Conservation (phyloP, 495 filamentous ascomycete genomes). For the Tuber aestivum region DNA sequence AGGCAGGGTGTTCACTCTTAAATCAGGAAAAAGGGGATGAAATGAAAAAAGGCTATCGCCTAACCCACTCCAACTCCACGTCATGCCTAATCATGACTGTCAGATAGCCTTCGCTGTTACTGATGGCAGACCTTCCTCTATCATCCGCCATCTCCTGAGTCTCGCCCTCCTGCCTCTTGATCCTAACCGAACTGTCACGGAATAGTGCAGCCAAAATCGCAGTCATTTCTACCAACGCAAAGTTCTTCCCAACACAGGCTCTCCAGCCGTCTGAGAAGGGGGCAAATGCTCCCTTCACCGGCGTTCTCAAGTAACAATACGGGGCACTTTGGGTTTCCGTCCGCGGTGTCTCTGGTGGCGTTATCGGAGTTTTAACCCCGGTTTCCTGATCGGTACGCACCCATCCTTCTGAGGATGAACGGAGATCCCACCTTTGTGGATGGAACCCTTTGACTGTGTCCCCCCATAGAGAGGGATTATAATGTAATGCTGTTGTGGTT, state of each 20-base stretch:
- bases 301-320: slow-evolving; percentile 41
- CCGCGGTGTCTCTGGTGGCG: slow-evolving; percentile 2
- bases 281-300: slow-evolving; percentile 35
- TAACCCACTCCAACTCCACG: slow-evolving; percentile 36
- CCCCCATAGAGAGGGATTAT: slow-evolving; percentile 49
- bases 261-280: slow-evolving; percentile 41
- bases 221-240: slow-evolving; percentile 40
- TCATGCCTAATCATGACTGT: slow-evolving; percentile 45
- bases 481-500: slow-evolving; percentile 45
- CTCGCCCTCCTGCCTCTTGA: slow-evolving; percentile 30
- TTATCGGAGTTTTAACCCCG: slow-evolving; percentile 20
- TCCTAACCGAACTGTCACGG: slow-evolving; percentile 16
- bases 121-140: slow-evolving; percentile 44
- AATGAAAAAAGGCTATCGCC: slow-evolving; percentile 25
- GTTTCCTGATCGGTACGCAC: slow-evolving; percentile 16
- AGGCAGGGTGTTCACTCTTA: neutral
- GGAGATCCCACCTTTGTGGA: slow-evolving; percentile 37
- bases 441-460: slow-evolving; percentile 38
- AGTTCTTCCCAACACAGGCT: slow-evolving; percentile 41
- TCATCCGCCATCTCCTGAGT: slow-evolving; percentile 47
- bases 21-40: slow-evolving; percentile 28
- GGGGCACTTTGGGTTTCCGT: slow-evolving; percentile 17
- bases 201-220: slow-evolving; percentile 38
- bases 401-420: slow-evolving; percentile 18
- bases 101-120: slow-evolving; percentile 43